phyloP scores from a whole-genome alignment of 495 filamentous ascomycete species.

The Podospora tetraspora region DNA sequence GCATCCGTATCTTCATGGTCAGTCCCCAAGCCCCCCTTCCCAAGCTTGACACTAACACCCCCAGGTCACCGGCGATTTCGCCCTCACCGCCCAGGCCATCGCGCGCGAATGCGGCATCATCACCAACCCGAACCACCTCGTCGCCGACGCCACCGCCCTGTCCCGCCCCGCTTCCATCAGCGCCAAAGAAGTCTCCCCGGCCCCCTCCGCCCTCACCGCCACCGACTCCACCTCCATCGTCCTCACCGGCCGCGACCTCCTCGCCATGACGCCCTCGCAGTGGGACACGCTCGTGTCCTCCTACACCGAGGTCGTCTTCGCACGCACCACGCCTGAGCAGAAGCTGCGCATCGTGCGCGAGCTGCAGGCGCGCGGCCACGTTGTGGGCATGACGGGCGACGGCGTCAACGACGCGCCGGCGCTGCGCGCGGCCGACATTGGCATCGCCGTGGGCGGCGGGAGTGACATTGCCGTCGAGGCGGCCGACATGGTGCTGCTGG shows the following conservation, averaged over 20 bases:
- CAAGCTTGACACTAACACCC: not conserved
- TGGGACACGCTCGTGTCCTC: constrained; percentile 37
- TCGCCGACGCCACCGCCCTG: constrained; percentile 41
- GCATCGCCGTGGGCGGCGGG: constrained; percentile 73
- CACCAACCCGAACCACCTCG: constrained; percentile 34
- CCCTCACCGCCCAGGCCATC: constrained; percentile 64
- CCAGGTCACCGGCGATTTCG: constrained; percentile 66
- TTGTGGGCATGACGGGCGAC: constrained; percentile 60
- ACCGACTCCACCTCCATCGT: constrained; percentile 35
- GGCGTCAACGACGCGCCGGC: constrained; percentile 82
- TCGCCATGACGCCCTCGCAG: constrained; percentile 45
- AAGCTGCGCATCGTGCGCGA: constrained; percentile 70
- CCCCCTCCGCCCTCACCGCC: not conserved
- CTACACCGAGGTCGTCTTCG: constrained; percentile 53
- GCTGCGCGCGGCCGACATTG: constrained; percentile 68
- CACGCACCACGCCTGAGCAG: constrained; percentile 68
- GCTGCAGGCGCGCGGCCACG: constrained; percentile 53
- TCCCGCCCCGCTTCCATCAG: constrained; percentile 24
- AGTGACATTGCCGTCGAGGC: constrained; percentile 73
- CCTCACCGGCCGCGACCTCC: constrained; percentile 54
- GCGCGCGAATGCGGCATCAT: constrained; percentile 63
- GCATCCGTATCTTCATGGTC: constrained; percentile 61
- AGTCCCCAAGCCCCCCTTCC: not conserved
- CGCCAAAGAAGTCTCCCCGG: constrained; percentile 6
- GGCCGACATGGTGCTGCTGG: constrained; percentile 64